A percentile compares a stretch with the other conserved stretches of the same genome.
Conservation (phyloP, 345 rosid genomes). For the Odontarrhena argentea region DNA sequence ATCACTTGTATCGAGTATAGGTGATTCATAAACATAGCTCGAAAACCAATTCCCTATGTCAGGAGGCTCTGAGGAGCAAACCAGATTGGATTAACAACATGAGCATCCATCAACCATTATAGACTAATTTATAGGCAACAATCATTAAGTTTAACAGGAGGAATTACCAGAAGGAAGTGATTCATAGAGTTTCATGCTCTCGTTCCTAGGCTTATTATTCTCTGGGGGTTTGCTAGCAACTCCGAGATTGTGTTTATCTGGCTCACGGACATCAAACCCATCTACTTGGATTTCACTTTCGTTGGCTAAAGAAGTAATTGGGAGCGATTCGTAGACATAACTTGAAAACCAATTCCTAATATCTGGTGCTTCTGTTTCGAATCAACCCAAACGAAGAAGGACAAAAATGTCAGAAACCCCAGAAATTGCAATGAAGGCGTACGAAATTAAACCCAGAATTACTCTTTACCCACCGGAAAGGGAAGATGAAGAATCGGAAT, state of each 20-base stretch:
- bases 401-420: background rate
- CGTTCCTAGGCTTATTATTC: conserved; percentile 25
- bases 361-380: conserved; percentile 58
- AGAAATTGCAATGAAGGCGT: background rate
- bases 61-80: conserved; percentile 56
- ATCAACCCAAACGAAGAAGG: background rate
- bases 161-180: conserved; percentile 51
- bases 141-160: background rate
- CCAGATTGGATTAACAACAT: background rate
- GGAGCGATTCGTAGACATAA: conserved; percentile 57
- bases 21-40: conserved; percentile 65
- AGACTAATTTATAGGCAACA: background rate
- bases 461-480: conserved; percentile 32
- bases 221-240: background rate
- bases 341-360: conserved; percentile 65
- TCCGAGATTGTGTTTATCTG: conserved; percentile 1
- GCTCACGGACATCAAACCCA: background rate
- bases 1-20: conserved; percentile 48
- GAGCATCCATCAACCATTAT: background rate
- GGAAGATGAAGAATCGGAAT: conserved; percentile 26
- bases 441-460: background rate
- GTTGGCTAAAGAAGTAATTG: conserved; percentile 40
- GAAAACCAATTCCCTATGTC: conserved; percentile 64
- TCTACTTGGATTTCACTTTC: conserved; percentile 25
- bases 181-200: conserved; percentile 12